Evolutionary conservation across 2,329 filamentous ascomycete genomes (phyloP).

Genomic region (Ophiostoma pallidulum): DNA sequence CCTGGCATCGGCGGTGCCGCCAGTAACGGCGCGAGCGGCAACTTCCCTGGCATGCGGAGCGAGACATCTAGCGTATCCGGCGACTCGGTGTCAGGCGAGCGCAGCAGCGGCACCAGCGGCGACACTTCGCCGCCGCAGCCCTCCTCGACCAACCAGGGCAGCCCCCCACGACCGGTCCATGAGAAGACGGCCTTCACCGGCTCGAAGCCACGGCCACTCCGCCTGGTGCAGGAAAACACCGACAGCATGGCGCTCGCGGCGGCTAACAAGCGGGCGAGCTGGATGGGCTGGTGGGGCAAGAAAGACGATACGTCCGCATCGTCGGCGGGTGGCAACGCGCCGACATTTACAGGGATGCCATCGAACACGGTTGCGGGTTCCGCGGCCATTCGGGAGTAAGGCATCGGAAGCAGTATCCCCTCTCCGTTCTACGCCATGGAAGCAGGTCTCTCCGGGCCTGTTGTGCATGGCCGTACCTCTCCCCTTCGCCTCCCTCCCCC

Average conservation of each 20-base stretch:
- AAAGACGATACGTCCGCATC: slow-evolving; percentile 30
- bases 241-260: slow-evolving; percentile 37
- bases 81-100: slow-evolving; percentile 42
- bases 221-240: slow-evolving; percentile 73
- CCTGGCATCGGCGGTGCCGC: slow-evolving; percentile 34
- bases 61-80: slow-evolving; percentile 57
- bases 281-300: slow-evolving; percentile 53
- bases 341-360: slow-evolving; percentile 5
- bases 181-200: slow-evolving; percentile 51
- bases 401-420: too few species aligned
- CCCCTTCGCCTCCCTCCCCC: not conserved
- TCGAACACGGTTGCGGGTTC: not conserved
- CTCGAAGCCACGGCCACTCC: slow-evolving; percentile 73
- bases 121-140: slow-evolving; percentile 38
- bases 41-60: slow-evolving; percentile 64
- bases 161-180: slow-evolving; percentile 41
- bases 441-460: too few species aligned
- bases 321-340: not conserved
- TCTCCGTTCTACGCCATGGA: too few species aligned
- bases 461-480: not conserved
- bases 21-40: slow-evolving; percentile 33
- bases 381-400: slow-evolving; percentile 15
- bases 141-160: slow-evolving; percentile 27
- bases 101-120: slow-evolving; percentile 22
- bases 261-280: slow-evolving; percentile 51